Evolutionary conservation across 2,329 filamentous ascomycete genomes (phyloP), one percentile per base, ranked within the genome.

Genomic region (Colletotrichum melonis): DNA sequence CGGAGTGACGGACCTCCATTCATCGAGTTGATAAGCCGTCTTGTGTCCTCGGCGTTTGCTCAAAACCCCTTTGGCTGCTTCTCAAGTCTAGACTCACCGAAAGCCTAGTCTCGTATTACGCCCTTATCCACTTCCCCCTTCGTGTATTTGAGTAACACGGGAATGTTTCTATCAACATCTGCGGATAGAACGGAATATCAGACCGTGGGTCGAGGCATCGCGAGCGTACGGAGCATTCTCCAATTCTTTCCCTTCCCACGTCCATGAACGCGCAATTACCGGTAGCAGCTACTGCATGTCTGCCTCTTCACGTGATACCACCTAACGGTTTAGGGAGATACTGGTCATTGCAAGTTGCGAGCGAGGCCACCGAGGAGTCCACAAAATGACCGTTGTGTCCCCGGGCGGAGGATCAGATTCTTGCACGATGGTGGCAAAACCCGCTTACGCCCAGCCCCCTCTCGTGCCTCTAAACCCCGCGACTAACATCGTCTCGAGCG

Each of bases 371-470:
- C 14, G 69, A 14, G 42, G 49, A 67, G n/a, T 3, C 69, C 65
- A 52, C 57, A 68, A 57, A 68, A 68, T 35, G 28, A 16, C 63
- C 56, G 28, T 30, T 30, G 19, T 63, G 46, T 28, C 58, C 64
- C 35, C 57, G 58, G 56, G 42, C 49, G 64, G 38, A 57, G 28
- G 57, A 71, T 69, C 30, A 24, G 28, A 26, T 49, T 62, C 49
- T 72, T 64, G 67, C 30, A 54, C 58, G 22, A 69, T 59, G 65
- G 69, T 72, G 58, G 69, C 65, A 55, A 70, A 72, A 32, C 22
- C 22, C 30, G 28, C 32, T 32, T 28, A 38, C 35, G 22, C 63
- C 49, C 28, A 28, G 52, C 22, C 38, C 35, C 16, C 14, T 49
- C 14, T 22, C 38, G 38, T 6, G 14, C 59, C 11, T 28, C 12